Conservation (phyloP, 2,329 filamentous ascomycete genomes). For the Dactylellina leptospora region DNA sequence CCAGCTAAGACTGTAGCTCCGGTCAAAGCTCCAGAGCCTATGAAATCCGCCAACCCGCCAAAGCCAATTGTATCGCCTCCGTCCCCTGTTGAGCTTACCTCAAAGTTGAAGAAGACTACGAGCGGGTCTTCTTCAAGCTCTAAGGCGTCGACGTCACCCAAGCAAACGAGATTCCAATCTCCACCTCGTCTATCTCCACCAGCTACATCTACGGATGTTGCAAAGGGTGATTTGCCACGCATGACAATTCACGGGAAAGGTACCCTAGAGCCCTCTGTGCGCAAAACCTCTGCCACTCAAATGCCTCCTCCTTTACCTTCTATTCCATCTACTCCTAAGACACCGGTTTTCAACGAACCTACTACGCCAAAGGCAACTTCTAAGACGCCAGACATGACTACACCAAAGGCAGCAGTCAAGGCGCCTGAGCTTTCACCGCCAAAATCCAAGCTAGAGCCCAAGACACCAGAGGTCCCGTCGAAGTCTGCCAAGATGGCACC, state of each 20-base stretch:
- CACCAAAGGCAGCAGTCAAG: background rate
- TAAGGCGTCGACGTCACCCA: conserved; percentile 30
- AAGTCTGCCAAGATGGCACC: conserved; percentile 3
- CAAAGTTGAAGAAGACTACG: conserved; percentile 42
- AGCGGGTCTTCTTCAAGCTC: conserved; percentile 24
- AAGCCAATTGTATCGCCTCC: conserved; percentile 13
- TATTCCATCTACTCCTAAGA: conserved; percentile 27
- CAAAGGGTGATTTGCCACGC: conserved; percentile 22
- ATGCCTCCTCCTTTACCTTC: conserved; percentile 22
- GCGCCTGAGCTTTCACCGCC: conserved; percentile 16
- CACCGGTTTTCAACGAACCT: conserved; percentile 18
- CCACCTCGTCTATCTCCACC: conserved; percentile 19
- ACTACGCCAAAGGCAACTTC: conserved; percentile 31
- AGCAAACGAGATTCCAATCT: conserved; percentile 48
- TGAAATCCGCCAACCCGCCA: background rate
- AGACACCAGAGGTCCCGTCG: background rate
- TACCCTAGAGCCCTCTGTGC: background rate
- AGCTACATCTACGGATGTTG: background rate
- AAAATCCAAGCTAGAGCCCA: conserved; percentile 17
- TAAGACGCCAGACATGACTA: conserved; percentile 25
- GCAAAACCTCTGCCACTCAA: conserved; percentile 11
- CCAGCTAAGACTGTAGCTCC: conserved; percentile 4
- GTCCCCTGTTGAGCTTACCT: conserved; percentile 41
- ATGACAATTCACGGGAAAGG: conserved; percentile 5
- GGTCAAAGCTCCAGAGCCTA: conserved; percentile 6